These are phyloP conservation scores for Lipomyces yarrowii DNA, from an alignment of 1,139 yeast species.

Conservation along the genomic window DNA sequence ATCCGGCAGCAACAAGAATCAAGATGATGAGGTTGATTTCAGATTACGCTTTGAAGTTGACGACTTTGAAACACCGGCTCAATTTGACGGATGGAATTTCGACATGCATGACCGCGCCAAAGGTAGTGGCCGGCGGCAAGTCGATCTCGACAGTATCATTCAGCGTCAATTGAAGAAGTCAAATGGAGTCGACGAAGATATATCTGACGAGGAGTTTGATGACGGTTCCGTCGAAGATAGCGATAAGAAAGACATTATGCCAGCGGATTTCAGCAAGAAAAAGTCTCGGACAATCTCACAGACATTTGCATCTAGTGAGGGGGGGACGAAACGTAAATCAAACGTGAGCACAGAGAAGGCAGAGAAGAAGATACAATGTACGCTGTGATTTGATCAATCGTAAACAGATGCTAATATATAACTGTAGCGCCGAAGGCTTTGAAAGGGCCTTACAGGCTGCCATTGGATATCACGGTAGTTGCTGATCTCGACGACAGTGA, in stretches of 20 bases:
- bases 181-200: background rate
- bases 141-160: constrained; percentile 43
- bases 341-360: background rate
- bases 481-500: background rate
- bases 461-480: background rate
- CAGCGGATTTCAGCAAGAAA: background rate
- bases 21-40: constrained; percentile 53
- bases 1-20: constrained; percentile 37
- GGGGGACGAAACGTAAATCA: background rate
- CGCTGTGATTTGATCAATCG: no score
- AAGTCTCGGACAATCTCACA: background rate
- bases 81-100: constrained; percentile 84
- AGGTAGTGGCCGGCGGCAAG: constrained; percentile 38
- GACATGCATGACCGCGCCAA: constrained; percentile 49
- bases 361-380: background rate
- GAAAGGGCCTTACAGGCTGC: constrained; percentile 40
- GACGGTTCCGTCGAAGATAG: constrained; percentile 43
- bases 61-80: constrained; percentile 55
- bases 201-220: constrained; percentile 38
- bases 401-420: background rate
- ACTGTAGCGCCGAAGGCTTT: constrained; percentile 38
- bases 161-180: constrained; percentile 20
- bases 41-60: constrained; percentile 73
- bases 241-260: constrained; percentile 43
- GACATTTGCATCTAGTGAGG: background rate